These are phyloP conservation scores for Lunularia cruciata DNA, from an alignment of 225 moss, liverwort and hornwort species.

Conservation along the genomic window DNA sequence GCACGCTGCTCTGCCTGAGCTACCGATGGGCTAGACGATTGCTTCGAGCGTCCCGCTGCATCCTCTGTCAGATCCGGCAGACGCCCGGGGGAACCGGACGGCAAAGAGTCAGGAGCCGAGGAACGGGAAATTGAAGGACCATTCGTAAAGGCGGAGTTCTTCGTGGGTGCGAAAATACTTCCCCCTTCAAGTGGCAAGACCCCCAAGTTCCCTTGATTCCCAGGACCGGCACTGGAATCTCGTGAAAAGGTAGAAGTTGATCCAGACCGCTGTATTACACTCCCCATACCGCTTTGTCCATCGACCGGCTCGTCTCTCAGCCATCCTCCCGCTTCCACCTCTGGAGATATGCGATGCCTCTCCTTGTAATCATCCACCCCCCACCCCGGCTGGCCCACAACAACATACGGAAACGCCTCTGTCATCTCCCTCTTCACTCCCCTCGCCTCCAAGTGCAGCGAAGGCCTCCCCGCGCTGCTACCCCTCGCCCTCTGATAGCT, in stretches of 20 bases:
- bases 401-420: not conserved
- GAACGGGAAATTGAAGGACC: not conserved
- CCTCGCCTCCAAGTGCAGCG: constrained; percentile 16
- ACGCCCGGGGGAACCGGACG: not conserved
- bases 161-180: not conserved
- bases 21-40: not conserved
- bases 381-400: not conserved
- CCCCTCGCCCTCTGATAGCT: too few relatives aligned
- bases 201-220: not conserved
- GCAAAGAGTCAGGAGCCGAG: not conserved
- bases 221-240: not conserved
- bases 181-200: constrained; percentile 6
- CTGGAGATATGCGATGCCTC: constrained; percentile 12
- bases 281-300: not conserved
- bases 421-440: constrained; percentile 25
- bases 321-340: constrained; percentile 38
- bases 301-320: constrained; percentile 42
- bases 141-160: not conserved
- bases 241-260: not conserved
- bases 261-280: constrained; percentile 5
- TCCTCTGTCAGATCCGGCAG: constrained; percentile 16
- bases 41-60: not conserved
- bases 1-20: constrained; percentile 5
- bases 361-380: not conserved
- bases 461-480: too few relatives aligned